A percentile compares a stretch with the other conserved stretches of the same genome.
These are phyloP conservation scores for Fistulifera solaris DNA, from an alignment of 108 stramenopile genomes.

Conservation along the genomic window DNA sequence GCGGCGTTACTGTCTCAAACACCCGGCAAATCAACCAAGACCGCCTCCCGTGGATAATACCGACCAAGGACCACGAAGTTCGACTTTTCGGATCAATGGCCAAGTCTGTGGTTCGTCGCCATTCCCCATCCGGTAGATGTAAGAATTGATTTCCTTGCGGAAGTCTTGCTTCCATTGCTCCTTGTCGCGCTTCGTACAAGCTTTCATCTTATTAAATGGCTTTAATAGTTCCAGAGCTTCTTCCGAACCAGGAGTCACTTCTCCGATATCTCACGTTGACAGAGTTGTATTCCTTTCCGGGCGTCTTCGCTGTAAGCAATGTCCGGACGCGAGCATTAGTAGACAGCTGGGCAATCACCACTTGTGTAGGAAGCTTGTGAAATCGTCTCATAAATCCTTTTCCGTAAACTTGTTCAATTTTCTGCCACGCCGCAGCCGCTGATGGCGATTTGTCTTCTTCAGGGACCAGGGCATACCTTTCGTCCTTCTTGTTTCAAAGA, in stretches of 20 bases:
- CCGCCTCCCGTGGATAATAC: constrained; percentile 11
- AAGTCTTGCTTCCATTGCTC: constrained; percentile 26
- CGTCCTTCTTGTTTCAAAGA: constrained; percentile 23
- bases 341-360: constrained; percentile 13
- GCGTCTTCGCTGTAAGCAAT: constrained; percentile 14
- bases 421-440: constrained; percentile 39
- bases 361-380: constrained; percentile 1
- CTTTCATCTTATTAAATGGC: constrained; percentile 13
- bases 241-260: constrained; percentile 11
- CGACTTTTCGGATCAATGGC: constrained; percentile 35
- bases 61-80: constrained; percentile 23
- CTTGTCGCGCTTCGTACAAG: constrained; percentile 7
- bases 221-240: constrained; percentile 17
- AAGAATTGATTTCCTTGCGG: constrained; percentile 24
- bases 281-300: constrained; percentile 23
- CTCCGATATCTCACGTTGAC: constrained; percentile 21
- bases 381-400: constrained; percentile 19
- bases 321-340: constrained; percentile 16
- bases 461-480: constrained; percentile 20
- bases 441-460: constrained; percentile 14
- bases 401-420: constrained; percentile 46
- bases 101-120: constrained; percentile 33
- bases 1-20: constrained; percentile 34
- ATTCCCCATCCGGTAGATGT: constrained; percentile 34
- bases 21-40: constrained; percentile 25